Conservation (phyloP, 2,329 filamentous ascomycete genomes). For the Alternaria longipes region DNA sequence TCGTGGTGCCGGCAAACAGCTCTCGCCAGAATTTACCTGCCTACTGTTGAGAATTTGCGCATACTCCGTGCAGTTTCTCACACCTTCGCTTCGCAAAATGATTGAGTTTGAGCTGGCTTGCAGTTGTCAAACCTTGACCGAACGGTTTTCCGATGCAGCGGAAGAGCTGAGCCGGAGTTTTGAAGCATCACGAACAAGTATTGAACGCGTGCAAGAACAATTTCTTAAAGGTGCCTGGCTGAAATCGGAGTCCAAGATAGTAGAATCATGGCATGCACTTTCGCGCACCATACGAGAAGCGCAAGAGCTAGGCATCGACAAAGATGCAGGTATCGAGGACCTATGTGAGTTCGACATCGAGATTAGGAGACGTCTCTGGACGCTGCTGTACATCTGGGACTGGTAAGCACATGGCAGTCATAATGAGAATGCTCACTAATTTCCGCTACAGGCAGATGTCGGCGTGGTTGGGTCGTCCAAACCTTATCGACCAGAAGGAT, state of each 20-base stretch:
- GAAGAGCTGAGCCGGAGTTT: slow-evolving; percentile 56
- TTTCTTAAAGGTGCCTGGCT: slow-evolving; percentile 60
- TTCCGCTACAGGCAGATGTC: slow-evolving; percentile 51
- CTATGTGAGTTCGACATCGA: slow-evolving; percentile 59
- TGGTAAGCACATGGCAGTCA: slow-evolving; percentile 47
- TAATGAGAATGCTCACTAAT: neutral
- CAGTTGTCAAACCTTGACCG: slow-evolving; percentile 51
- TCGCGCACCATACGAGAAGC: slow-evolving; percentile 57
- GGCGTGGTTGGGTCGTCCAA: slow-evolving; percentile 55
- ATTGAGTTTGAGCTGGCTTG: slow-evolving; percentile 58
- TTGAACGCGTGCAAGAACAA: slow-evolving; percentile 61
- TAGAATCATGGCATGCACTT: slow-evolving; percentile 61
- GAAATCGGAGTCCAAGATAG: slow-evolving; percentile 58
- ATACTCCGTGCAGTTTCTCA: slow-evolving; percentile 57
- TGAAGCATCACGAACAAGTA: slow-evolving; percentile 54
- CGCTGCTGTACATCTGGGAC: slow-evolving; percentile 59
- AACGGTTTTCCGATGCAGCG: slow-evolving; percentile 55
- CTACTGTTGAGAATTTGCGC: slow-evolving; percentile 59
- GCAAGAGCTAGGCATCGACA: slow-evolving; percentile 59
- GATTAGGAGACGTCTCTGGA: slow-evolving; percentile 59
- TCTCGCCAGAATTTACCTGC: slow-evolving; percentile 58
- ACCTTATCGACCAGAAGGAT: slow-evolving; percentile 55
- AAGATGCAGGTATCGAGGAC: slow-evolving; percentile 46
- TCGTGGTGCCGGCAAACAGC: slow-evolving; percentile 43
- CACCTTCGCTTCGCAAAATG: slow-evolving; percentile 49